Base-by-base conservation (phyloP, 108 stramenopile genomes). In the Skeletonema marinoi region DNA sequence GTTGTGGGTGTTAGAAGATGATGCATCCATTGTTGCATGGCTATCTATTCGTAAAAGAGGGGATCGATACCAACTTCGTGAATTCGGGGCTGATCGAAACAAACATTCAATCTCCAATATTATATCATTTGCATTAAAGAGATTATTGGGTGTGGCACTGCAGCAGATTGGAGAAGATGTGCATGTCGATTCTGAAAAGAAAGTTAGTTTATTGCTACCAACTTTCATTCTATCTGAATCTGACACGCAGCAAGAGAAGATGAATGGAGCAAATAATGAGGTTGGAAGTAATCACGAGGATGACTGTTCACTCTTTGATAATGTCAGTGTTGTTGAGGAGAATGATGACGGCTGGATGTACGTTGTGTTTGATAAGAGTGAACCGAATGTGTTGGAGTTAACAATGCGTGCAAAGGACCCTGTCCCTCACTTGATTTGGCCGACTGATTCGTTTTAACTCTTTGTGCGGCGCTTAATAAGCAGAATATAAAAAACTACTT, bases 321-420 rank as follows among this genome's bases (percentile, higher is more conserved):
- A 66, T 3, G 33, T 68, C 1, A 13, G 41, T 38, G 71, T 41
- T 12, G 12, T 16, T n/a, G 54, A 74, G 8, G 88, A 87, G 16
- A 56, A 85, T 70, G 90, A 91, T 70, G 60, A 70, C 48, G 90
- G 90, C 12, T 91, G 90, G 90, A 91, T 91, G 90, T 89, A 89
- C 60, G 69, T 71, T 11, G 29, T 65, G 36, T 71, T 87, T 17
- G 70, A 81, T 32, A 54, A 78, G 29, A 42, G 44, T 21, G 51
- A 48, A 32, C 56, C 42, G 33, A 77, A 70, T 25, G 32, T 80
- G 11, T 46, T 66, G 33, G 68, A 80, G n/a, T 68, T 65, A 59
- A 63, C 66, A 11, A 71, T 66, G 16, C 41, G 65, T 7, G 39
- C 59, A 8, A 44, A 31, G 9, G 60, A 54, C 70, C 46, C 56